Evolutionary conservation across 2,329 filamentous ascomycete genomes (phyloP).

Genomic region (Pseudopyricularia cyperi): DNA sequence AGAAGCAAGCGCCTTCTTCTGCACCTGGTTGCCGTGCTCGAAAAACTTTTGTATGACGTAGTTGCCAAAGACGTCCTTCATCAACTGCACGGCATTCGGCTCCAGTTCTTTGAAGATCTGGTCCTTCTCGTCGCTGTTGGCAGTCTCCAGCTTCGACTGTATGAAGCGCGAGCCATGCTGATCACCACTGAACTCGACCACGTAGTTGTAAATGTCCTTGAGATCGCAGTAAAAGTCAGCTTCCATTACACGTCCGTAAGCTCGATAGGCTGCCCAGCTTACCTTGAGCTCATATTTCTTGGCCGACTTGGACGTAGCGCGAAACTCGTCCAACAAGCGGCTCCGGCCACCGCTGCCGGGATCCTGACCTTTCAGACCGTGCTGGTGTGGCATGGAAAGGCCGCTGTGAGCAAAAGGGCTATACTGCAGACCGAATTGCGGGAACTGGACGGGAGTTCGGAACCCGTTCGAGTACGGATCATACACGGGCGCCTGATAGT

Average conservation of each 20-base stretch:
- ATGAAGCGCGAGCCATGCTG: conserved; percentile 94
- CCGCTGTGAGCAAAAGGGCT: conserved; percentile 12
- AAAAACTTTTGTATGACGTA: conserved; percentile 95
- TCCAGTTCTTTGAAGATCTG: conserved; percentile 79
- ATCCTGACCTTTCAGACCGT: conserved; percentile 40
- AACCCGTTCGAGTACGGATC: conserved; percentile 22
- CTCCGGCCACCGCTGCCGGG: conserved; percentile 52
- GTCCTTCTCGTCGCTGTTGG: conserved; percentile 93
- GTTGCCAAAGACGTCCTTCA: conserved; percentile 96
- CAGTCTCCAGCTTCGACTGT: conserved; percentile 79
- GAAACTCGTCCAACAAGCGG: conserved; percentile 66
- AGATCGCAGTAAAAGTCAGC: neutral
- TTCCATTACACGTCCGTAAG: neutral
- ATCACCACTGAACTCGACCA: conserved; percentile 92
- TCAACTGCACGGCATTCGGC: conserved; percentile 71
- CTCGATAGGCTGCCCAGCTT: conserved; percentile 6
- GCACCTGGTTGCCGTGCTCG: conserved; percentile 84
- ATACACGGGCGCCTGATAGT: conserved; percentile 22
- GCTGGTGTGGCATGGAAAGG: conserved; percentile 16
- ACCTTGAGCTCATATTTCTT: conserved; percentile 69
- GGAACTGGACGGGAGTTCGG: conserved; percentile 19
- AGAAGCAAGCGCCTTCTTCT: conserved; percentile 76
- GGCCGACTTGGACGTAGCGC: conserved; percentile 57
- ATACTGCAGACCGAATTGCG: conserved; percentile 15
- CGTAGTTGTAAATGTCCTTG: conserved; percentile 69